These are phyloP conservation scores for Chaetomium sp. DNA, from an alignment of 2,329 filamentous ascomycete genomes.

Conservation along the genomic window DNA sequence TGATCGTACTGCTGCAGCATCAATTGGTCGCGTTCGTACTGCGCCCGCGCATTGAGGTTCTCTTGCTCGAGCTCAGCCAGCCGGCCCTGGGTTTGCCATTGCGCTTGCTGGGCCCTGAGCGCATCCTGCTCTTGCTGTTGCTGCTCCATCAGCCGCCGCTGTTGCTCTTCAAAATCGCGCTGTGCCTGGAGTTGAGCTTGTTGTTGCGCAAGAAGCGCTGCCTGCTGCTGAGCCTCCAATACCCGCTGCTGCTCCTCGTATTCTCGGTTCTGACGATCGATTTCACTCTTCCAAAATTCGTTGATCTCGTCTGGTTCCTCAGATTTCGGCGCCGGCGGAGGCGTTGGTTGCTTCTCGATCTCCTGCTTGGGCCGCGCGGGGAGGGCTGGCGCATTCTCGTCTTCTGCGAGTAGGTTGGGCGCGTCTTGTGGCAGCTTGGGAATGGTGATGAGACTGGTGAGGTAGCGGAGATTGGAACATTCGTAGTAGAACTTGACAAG, in stretches of 20 bases:
- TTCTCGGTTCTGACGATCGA: conserved; percentile 87
- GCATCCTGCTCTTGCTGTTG: conserved; percentile 90
- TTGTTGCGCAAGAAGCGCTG: conserved; percentile 78
- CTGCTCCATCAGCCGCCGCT: conserved; percentile 82
- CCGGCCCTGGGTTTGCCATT: conserved; percentile 93
- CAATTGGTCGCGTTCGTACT: conserved; percentile 96
- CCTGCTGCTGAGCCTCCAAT: conserved; percentile 82
- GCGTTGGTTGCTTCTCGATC: conserved; percentile 68
- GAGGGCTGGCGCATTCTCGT: conserved; percentile 79
- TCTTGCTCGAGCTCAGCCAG: conserved; percentile 93
- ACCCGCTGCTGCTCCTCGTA: conserved; percentile 93
- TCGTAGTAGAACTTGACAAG: conserved; percentile 99
- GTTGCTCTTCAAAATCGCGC: conserved; percentile 94
- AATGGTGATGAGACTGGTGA: conserved; percentile 94
- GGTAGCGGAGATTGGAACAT: conserved; percentile 94
- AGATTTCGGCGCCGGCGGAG: conserved; percentile 65
- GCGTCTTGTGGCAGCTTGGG: conserved; percentile 94
- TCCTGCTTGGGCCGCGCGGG: conserved; percentile 79
- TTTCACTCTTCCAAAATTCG: conserved; percentile 96
- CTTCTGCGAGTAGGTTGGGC: conserved; percentile 83
- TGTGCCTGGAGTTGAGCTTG: conserved; percentile 83
- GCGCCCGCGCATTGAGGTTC: conserved; percentile 88
- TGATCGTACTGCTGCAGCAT: conserved; percentile 97
- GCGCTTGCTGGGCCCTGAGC: conserved; percentile 81
- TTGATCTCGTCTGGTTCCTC: conserved; percentile 93